A percentile compares a stretch with the other conserved stretches of the same genome.
Conservation (phyloP, 345 rosid species). For the Cardamine chenopodiifolia region DNA sequence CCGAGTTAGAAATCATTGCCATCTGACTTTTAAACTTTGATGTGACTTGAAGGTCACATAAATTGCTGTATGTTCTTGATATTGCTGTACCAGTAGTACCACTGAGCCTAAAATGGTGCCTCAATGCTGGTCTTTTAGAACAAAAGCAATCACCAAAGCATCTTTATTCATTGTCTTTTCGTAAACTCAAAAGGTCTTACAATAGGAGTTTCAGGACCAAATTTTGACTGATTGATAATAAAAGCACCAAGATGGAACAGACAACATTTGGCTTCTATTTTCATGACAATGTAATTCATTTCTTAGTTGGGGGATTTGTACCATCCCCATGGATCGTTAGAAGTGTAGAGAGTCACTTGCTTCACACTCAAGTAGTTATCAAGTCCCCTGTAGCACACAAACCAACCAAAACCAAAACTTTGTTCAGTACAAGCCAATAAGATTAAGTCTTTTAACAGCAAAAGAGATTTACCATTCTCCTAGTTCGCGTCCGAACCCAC, state of each 20-base stretch:
- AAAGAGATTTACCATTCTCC: constrained; percentile 79
- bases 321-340: constrained; percentile 95
- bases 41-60: constrained; percentile 41
- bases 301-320: constrained; percentile 63
- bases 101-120: constrained; percentile 8
- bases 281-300: neutral
- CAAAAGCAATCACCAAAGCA: constrained; percentile 19
- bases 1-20: neutral
- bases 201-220: constrained; percentile 12
- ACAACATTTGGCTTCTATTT: constrained; percentile 8
- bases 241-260: neutral
- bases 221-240: constrained; percentile 16
- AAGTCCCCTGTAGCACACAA: constrained; percentile 68
- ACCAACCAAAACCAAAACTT: constrained; percentile 19
- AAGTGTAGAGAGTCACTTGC: constrained; percentile 81
- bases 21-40: constrained; percentile 37
- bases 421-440: constrained; percentile 26
- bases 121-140: neutral
- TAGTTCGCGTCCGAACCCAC: constrained; percentile 91
- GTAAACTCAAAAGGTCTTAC: neutral
- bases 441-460: neutral
- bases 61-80: constrained; percentile 22
- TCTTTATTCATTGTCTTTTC: constrained; percentile 27
- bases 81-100: neutral
- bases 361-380: constrained; percentile 87